Base-by-base conservation (phyloP, 1,139 yeast species). In the Nakaseomyces kungkrabaensis region DNA sequence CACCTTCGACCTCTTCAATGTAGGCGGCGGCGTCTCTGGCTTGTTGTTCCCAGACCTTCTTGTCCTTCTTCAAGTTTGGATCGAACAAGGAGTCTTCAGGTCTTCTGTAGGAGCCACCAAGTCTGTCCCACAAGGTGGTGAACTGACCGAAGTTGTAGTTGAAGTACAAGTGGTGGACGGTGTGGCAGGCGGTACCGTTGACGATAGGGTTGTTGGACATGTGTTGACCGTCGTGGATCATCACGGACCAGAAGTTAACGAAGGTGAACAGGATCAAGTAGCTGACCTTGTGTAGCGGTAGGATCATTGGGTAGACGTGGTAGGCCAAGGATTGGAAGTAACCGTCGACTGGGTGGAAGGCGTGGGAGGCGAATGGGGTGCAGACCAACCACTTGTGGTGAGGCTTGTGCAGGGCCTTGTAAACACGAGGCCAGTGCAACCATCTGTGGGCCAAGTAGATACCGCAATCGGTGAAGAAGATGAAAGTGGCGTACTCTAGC, bases 311-410 rank as follows among this genome's bases (percentile, higher is more conserved):
- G 71, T 78, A 92, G 54, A 89, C 56, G 68, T 92, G 98, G 72
- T 92, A 92, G 29, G 98, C 96, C 56, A 92, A 66, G 45, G 96
- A 85, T 73, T 92, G 98, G 52, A 80, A 73, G 73, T 85, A 92
- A 42, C 98, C 98, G 65, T 92, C 98, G 49, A 92, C 83, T 11
- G 98, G 98, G 70, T 92, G 97, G 88, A 92, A 92, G 25, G 98
- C 97, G 66, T 90, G 97, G 10, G 96, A 88, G 1, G 98, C 98
- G 71, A 85, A 92, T 36, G 98, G 98, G 4, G 98, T 90, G 57
- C 97, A 92, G 48, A 92, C 97, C 62, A 92, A 82, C 98, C 98
- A 92, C 72, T 92, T 94, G 76, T 92, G 98, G 69, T 92, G 98
- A n/a, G 97, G 97, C 72, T 92, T 92, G 74, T 92, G 98, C 57